A percentile compares a stretch with the other conserved stretches of the same genome.
phyloP scores from a whole-genome alignment of 106 monocot genomes.

The Platanthera zijinensis region DNA sequence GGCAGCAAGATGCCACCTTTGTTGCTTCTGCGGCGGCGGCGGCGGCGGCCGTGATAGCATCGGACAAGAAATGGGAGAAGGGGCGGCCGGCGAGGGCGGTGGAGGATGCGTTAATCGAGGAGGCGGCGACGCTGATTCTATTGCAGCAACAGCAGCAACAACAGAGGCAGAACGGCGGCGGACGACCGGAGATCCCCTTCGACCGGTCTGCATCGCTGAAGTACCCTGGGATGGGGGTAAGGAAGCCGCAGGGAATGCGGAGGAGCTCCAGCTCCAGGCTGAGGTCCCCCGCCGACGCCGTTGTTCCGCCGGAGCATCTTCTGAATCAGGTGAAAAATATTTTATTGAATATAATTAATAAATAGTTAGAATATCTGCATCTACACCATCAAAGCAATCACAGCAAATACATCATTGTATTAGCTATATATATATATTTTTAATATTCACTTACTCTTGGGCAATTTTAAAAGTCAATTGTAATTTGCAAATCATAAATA shows the following conservation, averaged over 20 bases:
- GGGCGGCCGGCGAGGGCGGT: slow-evolving; percentile 11
- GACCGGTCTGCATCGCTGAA: slow-evolving; percentile 69
- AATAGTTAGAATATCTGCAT: background rate
- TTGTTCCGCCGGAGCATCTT: slow-evolving; percentile 63
- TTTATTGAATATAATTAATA: too few relatives aligned
- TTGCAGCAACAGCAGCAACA: slow-evolving; percentile 42
- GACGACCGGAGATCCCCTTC: slow-evolving; percentile 16
- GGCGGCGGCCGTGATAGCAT: slow-evolving; percentile 9
- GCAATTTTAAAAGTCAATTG: too few relatives aligned
- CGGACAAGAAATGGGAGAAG: slow-evolving; percentile 21
- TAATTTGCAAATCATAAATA: too few relatives aligned
- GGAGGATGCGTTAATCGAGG: slow-evolving; percentile 32
- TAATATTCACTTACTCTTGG: too few relatives aligned
- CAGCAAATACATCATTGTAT: too few relatives aligned
- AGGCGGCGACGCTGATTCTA: slow-evolving; percentile 50
- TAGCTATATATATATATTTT: too few relatives aligned
- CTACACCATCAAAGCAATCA: too few relatives aligned
- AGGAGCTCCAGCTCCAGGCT: slow-evolving; percentile 82
- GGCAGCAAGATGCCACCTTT: background rate
- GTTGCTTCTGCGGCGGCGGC: background rate
- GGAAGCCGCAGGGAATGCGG: slow-evolving; percentile 35
- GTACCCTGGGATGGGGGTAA: slow-evolving; percentile 15
- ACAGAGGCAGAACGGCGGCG: slow-evolving; percentile 8
- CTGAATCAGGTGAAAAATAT: slow-evolving; percentile 43
- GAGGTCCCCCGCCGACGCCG: slow-evolving; percentile 50